These are phyloP conservation scores for Debaryomyces fabryi DNA, from an alignment of 1,139 yeast genomes.

Conservation along the genomic window DNA sequence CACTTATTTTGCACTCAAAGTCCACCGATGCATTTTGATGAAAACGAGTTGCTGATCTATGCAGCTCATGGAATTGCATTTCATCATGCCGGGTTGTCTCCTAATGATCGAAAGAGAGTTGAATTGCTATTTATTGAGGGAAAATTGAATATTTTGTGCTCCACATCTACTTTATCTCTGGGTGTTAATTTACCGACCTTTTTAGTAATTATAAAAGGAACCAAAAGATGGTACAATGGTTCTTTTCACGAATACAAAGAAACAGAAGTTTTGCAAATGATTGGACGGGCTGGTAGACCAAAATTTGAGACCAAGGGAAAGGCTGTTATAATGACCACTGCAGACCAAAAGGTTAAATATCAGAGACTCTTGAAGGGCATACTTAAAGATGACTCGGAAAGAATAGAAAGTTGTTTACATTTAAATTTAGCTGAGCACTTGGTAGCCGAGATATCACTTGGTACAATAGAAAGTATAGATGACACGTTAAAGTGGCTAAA, in stretches of 20 bases:
- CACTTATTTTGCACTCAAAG: not conserved
- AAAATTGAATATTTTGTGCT: slow-evolving; percentile 46
- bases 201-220: slow-evolving; percentile 60
- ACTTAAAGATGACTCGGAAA: slow-evolving; percentile 20
- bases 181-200: slow-evolving; percentile 67
- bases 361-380: slow-evolving; percentile 45
- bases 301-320: slow-evolving; percentile 55
- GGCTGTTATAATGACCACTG: slow-evolving; percentile 55
- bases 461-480: slow-evolving; percentile 37
- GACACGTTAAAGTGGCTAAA: slow-evolving; percentile 51
- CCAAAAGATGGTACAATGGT: slow-evolving; percentile 52
- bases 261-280: slow-evolving; percentile 60
- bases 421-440: slow-evolving; percentile 46
- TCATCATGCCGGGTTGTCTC: slow-evolving; percentile 61
- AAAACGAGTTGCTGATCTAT: not conserved
- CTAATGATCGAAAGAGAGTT: slow-evolving; percentile 44
- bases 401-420: slow-evolving; percentile 53
- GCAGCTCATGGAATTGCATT: slow-evolving; percentile 44
- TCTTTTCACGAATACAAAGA: slow-evolving; percentile 55
- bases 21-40: not conserved
- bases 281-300: slow-evolving; percentile 63
- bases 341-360: slow-evolving; percentile 35
- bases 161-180: slow-evolving; percentile 63
- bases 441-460: slow-evolving; percentile 52
- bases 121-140: slow-evolving; percentile 50